A percentile compares a stretch with the other conserved stretches of the same genome.
Conservation (phyloP, 2,329 filamentous ascomycete species). For the Fusarium foetens region DNA sequence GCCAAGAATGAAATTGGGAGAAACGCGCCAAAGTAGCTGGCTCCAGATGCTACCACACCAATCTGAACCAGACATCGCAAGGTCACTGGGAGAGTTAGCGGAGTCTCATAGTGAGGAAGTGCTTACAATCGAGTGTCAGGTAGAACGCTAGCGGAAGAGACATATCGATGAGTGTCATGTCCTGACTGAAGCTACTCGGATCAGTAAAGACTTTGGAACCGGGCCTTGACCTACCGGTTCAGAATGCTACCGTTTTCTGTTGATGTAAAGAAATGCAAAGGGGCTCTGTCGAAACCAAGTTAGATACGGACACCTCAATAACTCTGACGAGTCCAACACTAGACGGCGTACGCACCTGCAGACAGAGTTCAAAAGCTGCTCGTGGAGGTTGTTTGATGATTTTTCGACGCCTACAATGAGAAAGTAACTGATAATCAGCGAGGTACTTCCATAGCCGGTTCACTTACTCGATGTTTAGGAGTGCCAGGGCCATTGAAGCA, state of each 20-base stretch:
- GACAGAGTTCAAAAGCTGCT: constrained; percentile 37
- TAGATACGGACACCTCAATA: not conserved
- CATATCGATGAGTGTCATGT: constrained; percentile 56
- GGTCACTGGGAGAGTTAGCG: constrained; percentile 40
- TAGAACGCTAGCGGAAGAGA: constrained; percentile 50
- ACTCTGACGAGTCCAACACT: not conserved
- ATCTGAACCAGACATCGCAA: constrained; percentile 39
- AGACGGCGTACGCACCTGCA: not conserved
- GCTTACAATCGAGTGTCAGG: constrained; percentile 47
- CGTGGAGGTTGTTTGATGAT: constrained; percentile 40
- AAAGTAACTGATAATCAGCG: constrained; percentile 33
- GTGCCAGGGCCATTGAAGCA: constrained; percentile 23
- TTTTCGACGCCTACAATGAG: constrained; percentile 37
- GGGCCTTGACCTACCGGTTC: constrained; percentile 47
- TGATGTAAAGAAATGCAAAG: constrained; percentile 53
- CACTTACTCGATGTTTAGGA: constrained; percentile 22
- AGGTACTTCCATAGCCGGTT: fast-evolving
- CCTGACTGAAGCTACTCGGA: constrained; percentile 53
- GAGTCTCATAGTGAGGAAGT: fast-evolving
- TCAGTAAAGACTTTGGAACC: constrained; percentile 37
- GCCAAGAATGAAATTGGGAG: constrained; percentile 55
- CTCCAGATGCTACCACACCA: constrained; percentile 40
- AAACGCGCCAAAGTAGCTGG: constrained; percentile 49
- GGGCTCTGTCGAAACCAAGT: constrained; percentile 44
- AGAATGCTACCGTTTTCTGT: constrained; percentile 55